These are phyloP conservation scores for Populus ilicifolia DNA, from an alignment of 345 rosid species.

Conservation along the genomic window DNA sequence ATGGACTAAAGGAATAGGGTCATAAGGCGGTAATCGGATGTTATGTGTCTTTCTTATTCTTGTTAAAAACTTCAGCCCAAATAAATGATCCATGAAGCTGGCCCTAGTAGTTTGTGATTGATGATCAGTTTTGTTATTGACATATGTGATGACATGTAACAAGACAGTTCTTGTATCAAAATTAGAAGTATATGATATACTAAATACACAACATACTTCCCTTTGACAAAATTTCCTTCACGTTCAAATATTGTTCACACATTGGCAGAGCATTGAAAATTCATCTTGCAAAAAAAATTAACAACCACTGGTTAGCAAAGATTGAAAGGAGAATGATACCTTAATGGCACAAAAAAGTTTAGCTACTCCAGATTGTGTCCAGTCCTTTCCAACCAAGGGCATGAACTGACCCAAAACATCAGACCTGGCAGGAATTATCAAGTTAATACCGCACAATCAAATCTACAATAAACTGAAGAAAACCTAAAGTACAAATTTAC, in stretches of 20 bases:
- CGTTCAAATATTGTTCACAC: not conserved
- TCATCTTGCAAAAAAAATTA: not conserved
- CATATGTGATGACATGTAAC: not conserved
- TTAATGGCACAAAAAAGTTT: conserved; percentile 84
- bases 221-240: not conserved
- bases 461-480: not conserved
- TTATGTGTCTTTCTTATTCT: not conserved
- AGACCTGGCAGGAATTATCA: conserved; percentile 55
- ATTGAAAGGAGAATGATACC: conserved; percentile 34
- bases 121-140: not conserved
- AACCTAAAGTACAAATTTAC: not conserved
- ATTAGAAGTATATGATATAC: not conserved
- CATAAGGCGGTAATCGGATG: not conserved
- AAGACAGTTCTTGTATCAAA: not conserved
- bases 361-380: conserved; percentile 97
- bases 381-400: conserved; percentile 96
- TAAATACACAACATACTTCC: too few species aligned
- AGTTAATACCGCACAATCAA: conserved; percentile 7
- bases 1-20: not conserved
- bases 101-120: not conserved
- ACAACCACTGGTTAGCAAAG: not conserved
- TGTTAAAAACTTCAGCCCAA: not conserved
- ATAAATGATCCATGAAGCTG: not conserved
- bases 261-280: not conserved
- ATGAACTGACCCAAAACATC: conserved; percentile 94